A percentile compares a stretch with the other conserved stretches of the same genome.
Conservation (phyloP, 176 grass and related monocot species). For the Aechmea fasciata region DNA sequence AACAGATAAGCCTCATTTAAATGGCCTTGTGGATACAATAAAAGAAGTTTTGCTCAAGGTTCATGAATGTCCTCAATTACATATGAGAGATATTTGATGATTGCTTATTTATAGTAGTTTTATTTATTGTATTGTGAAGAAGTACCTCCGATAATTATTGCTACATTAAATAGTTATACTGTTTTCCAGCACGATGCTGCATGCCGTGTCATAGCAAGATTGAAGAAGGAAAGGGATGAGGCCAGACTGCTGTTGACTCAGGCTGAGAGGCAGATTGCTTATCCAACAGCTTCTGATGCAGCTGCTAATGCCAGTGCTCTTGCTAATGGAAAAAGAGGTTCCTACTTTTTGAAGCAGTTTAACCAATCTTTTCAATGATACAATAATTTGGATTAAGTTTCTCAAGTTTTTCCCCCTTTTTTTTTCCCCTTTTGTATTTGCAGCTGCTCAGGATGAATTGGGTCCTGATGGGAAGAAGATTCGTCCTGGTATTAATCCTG, state of each 20-base stretch:
- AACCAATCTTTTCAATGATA: neutral
- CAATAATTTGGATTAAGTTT: neutral
- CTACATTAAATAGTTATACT: neutral
- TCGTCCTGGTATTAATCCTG: conserved; percentile 76
- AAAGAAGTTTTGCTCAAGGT: no score
- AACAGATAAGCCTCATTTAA: no score
- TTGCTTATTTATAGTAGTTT: no score
- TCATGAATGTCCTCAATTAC: no score
- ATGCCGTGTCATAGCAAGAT: conserved; percentile 96
- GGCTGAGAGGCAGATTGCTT: conserved; percentile 79
- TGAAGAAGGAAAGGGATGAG: conserved; percentile 99
- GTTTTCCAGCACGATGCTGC: conserved; percentile 89
- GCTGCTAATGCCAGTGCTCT: conserved; percentile 15
- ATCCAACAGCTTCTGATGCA: conserved; percentile 31
- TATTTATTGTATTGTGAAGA: neutral
- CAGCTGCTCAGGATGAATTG: conserved; percentile 80
- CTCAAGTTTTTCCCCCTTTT: neutral
- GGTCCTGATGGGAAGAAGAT: conserved; percentile 86
- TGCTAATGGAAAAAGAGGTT: conserved; percentile 91
- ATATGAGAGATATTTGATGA: no score
- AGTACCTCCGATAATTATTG: neutral
- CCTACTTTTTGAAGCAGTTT: conserved; percentile 11
- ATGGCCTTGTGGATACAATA: no score
- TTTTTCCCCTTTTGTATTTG: conserved; percentile 13
- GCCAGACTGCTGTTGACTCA: conserved; percentile 81